Conservation (phyloP, 2,329 filamentous ascomycete species). For the Alternaria ethzedia region DNA sequence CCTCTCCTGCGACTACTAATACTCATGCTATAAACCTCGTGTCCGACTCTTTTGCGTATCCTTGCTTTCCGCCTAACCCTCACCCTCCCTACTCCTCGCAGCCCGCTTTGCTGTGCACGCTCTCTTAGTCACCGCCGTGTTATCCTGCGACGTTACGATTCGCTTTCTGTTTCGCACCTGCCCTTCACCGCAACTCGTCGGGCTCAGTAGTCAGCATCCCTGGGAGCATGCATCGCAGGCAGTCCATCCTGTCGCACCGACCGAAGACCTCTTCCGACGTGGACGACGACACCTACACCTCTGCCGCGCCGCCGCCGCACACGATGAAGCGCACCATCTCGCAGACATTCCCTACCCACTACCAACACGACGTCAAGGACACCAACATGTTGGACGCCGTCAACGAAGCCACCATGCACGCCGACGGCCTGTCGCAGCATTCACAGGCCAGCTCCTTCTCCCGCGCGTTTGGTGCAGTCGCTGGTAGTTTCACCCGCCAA, state of each 20-base stretch:
- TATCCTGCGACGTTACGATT: conserved; percentile 1
- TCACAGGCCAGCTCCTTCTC: conserved; percentile 39
- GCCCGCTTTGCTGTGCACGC: conserved; percentile 16
- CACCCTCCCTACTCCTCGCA: conserved; percentile 9
- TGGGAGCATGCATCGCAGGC: conserved; percentile 44
- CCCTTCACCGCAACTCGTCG: conserved; percentile 8
- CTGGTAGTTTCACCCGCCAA: conserved; percentile 39
- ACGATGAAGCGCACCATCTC: conserved; percentile 48
- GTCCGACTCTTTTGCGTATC: conserved; percentile 5
- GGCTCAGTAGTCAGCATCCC: conserved; percentile 23
- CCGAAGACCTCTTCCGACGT: conserved; percentile 54
- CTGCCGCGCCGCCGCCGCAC: conserved; percentile 23
- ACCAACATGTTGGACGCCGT: conserved; percentile 36
- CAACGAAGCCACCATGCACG: conserved; percentile 31
- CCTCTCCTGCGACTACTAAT: conserved; percentile 2
- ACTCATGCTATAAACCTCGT: conserved; percentile 10
- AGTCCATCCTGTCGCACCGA: conserved; percentile 46
- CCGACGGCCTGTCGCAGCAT: conserved; percentile 21
- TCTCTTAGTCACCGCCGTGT: conserved; percentile 8
- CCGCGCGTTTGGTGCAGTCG: conserved; percentile 36
- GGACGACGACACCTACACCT: conserved; percentile 39
- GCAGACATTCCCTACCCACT: conserved; percentile 43
- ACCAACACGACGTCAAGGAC: conserved; percentile 31
- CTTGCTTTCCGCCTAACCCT: conserved; percentile 5
- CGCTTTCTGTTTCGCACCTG: background rate